Base-by-base conservation (phyloP, 305 asterid species). In the Rubia balearica region DNA sequence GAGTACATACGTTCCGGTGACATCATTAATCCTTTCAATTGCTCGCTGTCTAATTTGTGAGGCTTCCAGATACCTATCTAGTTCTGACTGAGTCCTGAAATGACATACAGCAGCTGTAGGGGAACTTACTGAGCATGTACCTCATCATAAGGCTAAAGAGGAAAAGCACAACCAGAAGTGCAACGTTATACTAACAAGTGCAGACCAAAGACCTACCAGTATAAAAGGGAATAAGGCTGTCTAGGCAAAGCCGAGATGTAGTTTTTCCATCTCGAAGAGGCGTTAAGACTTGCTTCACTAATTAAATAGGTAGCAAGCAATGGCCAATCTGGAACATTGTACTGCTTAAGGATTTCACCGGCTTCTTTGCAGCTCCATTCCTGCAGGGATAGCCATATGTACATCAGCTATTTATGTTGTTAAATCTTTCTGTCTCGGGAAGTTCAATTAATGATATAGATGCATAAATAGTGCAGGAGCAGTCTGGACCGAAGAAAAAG, bases 41-140 rank as follows among this genome's bases (percentile, higher is more conserved):
- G 97, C 97, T 51, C 97, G 85, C 67, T 86, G 86, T 79, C 97
- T 80, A 73, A 93, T 93, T 75, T 90, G 91, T 56, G 98, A 93
- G 72, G 98, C 97, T 85, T 90, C 96, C 65, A 93, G 86, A 78
- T 93, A 93, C 77, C 91, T 86, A 73, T 93, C 98, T 60, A 93
- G 83, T 73, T 93, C 98, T 45, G 96, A 76, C 71, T 83, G 96
- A 66, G 97, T 93, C 98, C 98, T 93, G 97, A 89, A 86, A 93
- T 84, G 81, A 90, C 85, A 86, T 65, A 87, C 74, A 86, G 75
- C 76, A 68, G 88, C 90, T 90, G 90, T 88, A 84, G 94, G 80
- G 86, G 81, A 84, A 84, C 86, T 80, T 77, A 88, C 86, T 85
- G 86, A 90, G 92, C 79, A 38, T 76, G 77, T 77, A 85, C 81